These are phyloP conservation scores for Acanthamoeba lenticulata DNA, from an alignment of 208 protist species.

Conservation along the genomic window DNA sequence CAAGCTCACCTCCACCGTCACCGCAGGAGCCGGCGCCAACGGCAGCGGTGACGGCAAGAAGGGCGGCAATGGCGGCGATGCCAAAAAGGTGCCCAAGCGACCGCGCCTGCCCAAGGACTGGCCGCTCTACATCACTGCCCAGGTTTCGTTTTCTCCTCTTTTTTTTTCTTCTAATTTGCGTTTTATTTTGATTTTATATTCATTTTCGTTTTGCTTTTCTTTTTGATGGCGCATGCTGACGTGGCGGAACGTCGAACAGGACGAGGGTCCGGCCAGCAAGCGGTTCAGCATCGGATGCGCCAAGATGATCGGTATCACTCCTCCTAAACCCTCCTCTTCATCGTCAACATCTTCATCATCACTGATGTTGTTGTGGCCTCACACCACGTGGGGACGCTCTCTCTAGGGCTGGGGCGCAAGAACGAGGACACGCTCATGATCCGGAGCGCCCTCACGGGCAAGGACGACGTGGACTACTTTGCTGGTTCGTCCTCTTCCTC, in stretches of 20 bases:
- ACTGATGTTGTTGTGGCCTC: not conserved
- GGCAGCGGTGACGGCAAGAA: not conserved
- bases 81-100: slow-evolving; percentile 40
- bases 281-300: slow-evolving; percentile 16
- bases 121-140: slow-evolving; percentile 4
- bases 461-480: slow-evolving; percentile 63
- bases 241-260: no score
- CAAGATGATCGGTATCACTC: slow-evolving; percentile 67
- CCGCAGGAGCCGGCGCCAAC: no score
- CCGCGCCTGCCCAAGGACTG: slow-evolving; percentile 4
- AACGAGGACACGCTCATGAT: slow-evolving; percentile 60
- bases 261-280: slow-evolving; percentile 7
- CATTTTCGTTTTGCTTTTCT: not conserved
- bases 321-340: no score
- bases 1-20: no score
- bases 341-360: no score
- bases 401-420: slow-evolving; percentile 29
- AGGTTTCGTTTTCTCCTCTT: not conserved
- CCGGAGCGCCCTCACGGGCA: not conserved
- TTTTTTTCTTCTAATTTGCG: not conserved
- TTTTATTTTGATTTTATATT: not conserved
- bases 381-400: not conserved
- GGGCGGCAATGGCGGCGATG: not conserved
- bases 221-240: no score
- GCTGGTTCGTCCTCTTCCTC: not conserved